Conservation (phyloP, 352 stramenopile genomes). For the Pythium coloratum region DNA sequence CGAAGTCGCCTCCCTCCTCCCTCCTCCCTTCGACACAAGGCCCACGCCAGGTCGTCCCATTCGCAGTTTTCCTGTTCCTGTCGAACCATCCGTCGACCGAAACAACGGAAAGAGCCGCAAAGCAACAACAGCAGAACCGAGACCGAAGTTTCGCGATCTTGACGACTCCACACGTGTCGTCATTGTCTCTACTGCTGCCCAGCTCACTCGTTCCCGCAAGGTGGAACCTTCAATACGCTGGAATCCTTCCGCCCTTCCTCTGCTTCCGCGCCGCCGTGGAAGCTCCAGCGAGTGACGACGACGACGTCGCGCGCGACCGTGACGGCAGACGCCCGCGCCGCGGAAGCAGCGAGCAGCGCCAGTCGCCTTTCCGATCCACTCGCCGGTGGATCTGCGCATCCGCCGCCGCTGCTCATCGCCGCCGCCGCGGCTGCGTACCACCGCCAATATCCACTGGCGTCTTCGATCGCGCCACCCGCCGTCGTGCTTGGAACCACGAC, state of each 20-base stretch:
- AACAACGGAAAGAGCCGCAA: slow-evolving; percentile 23
- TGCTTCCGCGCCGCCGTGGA: slow-evolving; percentile 3
- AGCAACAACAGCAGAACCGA: background rate
- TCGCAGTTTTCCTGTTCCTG: slow-evolving; percentile 38
- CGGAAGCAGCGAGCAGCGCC: background rate
- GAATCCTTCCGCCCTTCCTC: slow-evolving; percentile 2
- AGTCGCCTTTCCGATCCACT: background rate
- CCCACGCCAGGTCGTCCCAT: slow-evolving; percentile 28
- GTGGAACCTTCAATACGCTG: background rate
- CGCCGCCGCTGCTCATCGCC: background rate
- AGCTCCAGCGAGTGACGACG: background rate
- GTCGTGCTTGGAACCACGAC: background rate
- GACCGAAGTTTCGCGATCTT: background rate
- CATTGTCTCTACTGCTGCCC: background rate
- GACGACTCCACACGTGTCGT: background rate
- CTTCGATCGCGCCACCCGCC: background rate
- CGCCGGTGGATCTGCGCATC: background rate
- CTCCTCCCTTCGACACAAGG: background rate
- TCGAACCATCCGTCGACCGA: slow-evolving; percentile 33
- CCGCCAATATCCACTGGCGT: background rate
- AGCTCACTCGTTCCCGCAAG: background rate
- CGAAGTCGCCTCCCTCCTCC: slow-evolving; percentile 1
- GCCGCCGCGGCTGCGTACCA: slow-evolving; percentile 1
- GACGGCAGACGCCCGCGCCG: background rate
- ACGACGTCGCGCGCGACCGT: slow-evolving; percentile 11